Evolutionary conservation across 257 asterid species (phyloP).

Genomic region (Verbascum thapsus): DNA sequence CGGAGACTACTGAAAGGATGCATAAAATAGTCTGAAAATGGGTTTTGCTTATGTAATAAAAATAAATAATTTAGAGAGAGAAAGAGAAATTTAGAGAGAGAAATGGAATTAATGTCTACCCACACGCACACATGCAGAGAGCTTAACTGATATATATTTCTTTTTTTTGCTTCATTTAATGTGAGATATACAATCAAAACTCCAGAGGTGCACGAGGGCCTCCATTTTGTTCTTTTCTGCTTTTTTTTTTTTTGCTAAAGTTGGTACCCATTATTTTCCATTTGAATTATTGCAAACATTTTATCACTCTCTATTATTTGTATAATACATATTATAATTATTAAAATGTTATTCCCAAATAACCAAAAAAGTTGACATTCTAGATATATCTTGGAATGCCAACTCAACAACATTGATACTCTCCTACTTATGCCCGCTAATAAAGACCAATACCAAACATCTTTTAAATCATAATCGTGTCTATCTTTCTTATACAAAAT

Average conservation of each 20-base stretch:
- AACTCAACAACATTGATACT: conserved; percentile 8
- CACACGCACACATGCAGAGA: conserved; percentile 69
- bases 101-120: conserved; percentile 54
- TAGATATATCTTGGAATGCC: conserved; percentile 28
- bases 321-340: too few species aligned
- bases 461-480: background rate
- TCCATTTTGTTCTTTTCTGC: conserved; percentile 66
- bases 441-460: background rate
- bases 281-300: conserved; percentile 40
- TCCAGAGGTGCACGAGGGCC: conserved; percentile 86
- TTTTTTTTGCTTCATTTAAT: conserved; percentile 57
- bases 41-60: conserved; percentile 23
- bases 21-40: conserved; percentile 47
- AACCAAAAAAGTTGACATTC: conserved; percentile 24
- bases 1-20: conserved; percentile 45
- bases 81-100: conserved; percentile 6
- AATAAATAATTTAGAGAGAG: conserved; percentile 40
- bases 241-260: conserved; percentile 40
- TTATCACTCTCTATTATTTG: conserved; percentile 9
- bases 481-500: background rate
- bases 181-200: conserved; percentile 57
- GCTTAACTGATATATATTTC: conserved; percentile 46
- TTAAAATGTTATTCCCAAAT: too few species aligned
- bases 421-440: conserved; percentile 11
- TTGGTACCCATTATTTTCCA: conserved; percentile 45